These are phyloP conservation scores for Lipomyces yamanashiensis DNA, from an alignment of 805 yeast genomes.

Conservation along the genomic window DNA sequence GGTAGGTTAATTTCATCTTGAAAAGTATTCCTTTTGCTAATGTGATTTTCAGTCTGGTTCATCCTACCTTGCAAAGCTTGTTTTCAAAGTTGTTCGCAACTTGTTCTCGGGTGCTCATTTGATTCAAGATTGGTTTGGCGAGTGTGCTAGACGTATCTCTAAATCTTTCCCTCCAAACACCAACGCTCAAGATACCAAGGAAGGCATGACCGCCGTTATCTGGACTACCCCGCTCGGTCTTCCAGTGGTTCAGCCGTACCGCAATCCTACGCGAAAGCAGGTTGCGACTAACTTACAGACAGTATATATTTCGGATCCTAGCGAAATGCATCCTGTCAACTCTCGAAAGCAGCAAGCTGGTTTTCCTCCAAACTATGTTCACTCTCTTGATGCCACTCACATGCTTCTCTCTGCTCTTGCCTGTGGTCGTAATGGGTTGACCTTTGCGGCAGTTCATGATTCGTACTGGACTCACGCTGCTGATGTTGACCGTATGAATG, in stretches of 20 bases:
- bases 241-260: constrained; percentile 96
- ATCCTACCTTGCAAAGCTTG: constrained; percentile 73
- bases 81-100: constrained; percentile 81
- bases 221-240: constrained; percentile 98
- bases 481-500: constrained; percentile 75
- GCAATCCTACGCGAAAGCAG: constrained; percentile 66
- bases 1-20: constrained; percentile 41
- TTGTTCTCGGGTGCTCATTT: constrained; percentile 89
- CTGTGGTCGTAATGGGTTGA: constrained; percentile 66
- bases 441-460: constrained; percentile 95
- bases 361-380: constrained; percentile 94
- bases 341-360: constrained; percentile 89
- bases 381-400: constrained; percentile 94
- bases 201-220: constrained; percentile 82
- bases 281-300: constrained; percentile 85
- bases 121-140: constrained; percentile 95
- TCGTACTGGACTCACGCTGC: constrained; percentile 98
- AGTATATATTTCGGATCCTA: constrained; percentile 88
- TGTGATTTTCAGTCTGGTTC: constrained; percentile 40
- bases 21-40: background rate
- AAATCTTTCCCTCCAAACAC: constrained; percentile 74
- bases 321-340: constrained; percentile 77
- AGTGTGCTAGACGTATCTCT: constrained; percentile 78
- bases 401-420: constrained; percentile 87
- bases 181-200: constrained; percentile 47